Evolutionary conservation across 768 basidiomycete species (phyloP).

Genomic region (Lentinula sp.): DNA sequence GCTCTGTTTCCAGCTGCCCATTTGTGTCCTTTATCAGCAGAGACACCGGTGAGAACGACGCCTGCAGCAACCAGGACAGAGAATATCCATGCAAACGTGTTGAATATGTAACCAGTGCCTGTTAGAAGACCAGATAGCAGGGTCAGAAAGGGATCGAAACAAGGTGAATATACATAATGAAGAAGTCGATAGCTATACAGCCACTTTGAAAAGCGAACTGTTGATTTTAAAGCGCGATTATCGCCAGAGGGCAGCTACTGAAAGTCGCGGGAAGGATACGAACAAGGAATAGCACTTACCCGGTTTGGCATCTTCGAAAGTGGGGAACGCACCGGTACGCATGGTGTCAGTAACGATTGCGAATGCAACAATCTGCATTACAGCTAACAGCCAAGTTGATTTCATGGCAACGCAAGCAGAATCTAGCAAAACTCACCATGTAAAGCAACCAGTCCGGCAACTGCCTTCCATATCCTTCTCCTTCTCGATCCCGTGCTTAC

Average conservation of each 20-base stretch:
- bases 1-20: constrained; percentile 79
- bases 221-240: background rate
- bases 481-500: constrained; percentile 69
- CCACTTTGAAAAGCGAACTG: background rate
- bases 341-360: constrained; percentile 59
- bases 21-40: constrained; percentile 51
- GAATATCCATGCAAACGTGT: constrained; percentile 54
- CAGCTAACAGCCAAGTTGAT: constrained; percentile 26
- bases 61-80: constrained; percentile 45
- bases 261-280: background rate
- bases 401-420: too few relatives aligned
- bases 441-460: constrained; percentile 56
- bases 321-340: constrained; percentile 33
- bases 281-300: constrained; percentile 33
- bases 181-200: too few relatives aligned
- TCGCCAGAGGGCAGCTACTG: background rate
- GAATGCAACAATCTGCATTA: constrained; percentile 57
- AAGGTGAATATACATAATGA: background rate
- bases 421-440: constrained; percentile 37
- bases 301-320: constrained; percentile 52
- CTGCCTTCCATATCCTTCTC: constrained; percentile 71
- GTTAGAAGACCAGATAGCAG: constrained; percentile 2
- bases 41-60: constrained; percentile 57
- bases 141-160: background rate
- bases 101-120: constrained; percentile 60